Evolutionary conservation across 2,329 filamentous ascomycete genomes (phyloP).

Genomic region (Rutstroemia sp.): DNA sequence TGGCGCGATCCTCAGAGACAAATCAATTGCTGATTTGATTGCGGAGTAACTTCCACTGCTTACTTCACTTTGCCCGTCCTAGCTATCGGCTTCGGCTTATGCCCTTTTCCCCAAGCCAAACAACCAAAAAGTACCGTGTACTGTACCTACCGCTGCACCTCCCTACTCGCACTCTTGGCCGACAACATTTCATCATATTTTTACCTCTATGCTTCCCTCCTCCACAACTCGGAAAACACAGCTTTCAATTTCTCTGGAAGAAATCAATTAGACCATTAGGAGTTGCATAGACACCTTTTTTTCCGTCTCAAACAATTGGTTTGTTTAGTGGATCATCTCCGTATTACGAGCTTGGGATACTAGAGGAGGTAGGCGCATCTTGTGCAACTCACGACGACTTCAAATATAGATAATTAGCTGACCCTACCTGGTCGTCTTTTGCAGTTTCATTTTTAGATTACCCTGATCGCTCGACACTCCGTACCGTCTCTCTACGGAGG

Average conservation of each 20-base stretch:
- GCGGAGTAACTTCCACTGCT: too few relatives aligned
- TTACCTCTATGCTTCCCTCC: background rate
- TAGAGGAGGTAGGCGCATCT: slow-evolving; percentile 3
- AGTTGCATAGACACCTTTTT: background rate
- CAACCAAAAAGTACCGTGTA: too few relatives aligned
- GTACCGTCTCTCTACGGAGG: background rate
- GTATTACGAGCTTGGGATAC: slow-evolving; percentile 8
- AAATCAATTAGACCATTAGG: background rate
- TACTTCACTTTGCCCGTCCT: too few relatives aligned
- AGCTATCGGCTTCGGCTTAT: too few relatives aligned
- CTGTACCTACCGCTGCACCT: too few relatives aligned
- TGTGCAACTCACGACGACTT: background rate
- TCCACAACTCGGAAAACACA: background rate
- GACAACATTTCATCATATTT: background rate
- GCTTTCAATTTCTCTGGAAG: background rate
- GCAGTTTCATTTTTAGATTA: slow-evolving; percentile 15
- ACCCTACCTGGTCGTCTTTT: slow-evolving; percentile 21
- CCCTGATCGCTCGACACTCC: background rate
- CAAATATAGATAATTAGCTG: slow-evolving; percentile 16
- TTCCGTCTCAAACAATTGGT: background rate
- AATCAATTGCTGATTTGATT: too few relatives aligned
- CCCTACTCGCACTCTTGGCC: background rate
- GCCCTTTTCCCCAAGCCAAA: too few relatives aligned
- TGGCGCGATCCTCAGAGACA: too few relatives aligned
- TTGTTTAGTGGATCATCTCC: background rate